Conservation (phyloP, 495 filamentous ascomycete species). For the Penicillium paradoxum region DNA sequence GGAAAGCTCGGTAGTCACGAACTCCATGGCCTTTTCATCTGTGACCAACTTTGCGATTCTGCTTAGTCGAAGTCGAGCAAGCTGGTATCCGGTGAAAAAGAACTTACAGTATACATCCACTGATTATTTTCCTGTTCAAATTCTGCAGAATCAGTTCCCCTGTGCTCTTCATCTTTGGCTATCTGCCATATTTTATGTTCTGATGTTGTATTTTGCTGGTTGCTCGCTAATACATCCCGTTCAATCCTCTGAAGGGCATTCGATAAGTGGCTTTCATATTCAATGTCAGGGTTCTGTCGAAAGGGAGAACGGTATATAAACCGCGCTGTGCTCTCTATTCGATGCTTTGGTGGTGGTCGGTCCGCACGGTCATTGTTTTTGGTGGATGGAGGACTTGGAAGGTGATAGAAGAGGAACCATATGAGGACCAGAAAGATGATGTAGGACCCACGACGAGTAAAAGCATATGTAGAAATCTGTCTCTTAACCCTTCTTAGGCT, state of each 20-base stretch:
- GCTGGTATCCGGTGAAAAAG: neutral
- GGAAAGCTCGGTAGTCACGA: slow-evolving; percentile 22
- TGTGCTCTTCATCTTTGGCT: neutral
- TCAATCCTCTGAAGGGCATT: neutral
- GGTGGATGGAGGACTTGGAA: neutral
- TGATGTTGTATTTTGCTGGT: neutral
- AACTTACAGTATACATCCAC: neutral
- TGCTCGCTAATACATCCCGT: neutral
- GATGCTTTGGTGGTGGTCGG: neutral
- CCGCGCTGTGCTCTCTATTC: neutral
- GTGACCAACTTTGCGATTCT: slow-evolving; percentile 23
- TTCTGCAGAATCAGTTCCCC: neutral
- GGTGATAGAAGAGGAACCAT: neutral
- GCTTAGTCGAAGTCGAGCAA: neutral
- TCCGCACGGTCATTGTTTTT: neutral
- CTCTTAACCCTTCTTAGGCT: neutral
- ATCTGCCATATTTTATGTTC: neutral
- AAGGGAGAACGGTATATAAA: neutral
- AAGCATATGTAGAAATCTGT: neutral
- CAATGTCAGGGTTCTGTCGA: neutral
- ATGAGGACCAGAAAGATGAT: neutral
- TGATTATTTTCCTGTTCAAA: neutral
- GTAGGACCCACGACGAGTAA: neutral
- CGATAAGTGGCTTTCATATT: neutral
- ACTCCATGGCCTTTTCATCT: slow-evolving; percentile 24